Evolutionary conservation across 108 stramenopile genomes (phyloP).

Genomic region (Nitzschia sp.): DNA sequence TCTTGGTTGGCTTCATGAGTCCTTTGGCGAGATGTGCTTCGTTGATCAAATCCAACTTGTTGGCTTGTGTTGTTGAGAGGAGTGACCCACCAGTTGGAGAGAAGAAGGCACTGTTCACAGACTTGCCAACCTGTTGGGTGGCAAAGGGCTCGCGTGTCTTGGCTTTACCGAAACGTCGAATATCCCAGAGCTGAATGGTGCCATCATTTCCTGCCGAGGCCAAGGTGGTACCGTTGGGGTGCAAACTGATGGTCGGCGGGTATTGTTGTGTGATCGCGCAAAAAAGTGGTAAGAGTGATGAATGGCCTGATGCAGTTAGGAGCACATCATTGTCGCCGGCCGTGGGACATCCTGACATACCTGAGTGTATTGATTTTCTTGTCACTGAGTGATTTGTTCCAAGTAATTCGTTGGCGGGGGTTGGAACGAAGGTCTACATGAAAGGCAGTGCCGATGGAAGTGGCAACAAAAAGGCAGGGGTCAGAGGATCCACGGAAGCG

Average conservation of each 20-base stretch:
- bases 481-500: constrained; percentile 22
- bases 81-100: constrained; percentile 64
- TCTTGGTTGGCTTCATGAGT: constrained; percentile 40
- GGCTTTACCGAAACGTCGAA: constrained; percentile 51
- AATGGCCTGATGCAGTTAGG: too few relatives aligned
- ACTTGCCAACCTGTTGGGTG: constrained; percentile 47
- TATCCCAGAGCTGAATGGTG: constrained; percentile 68
- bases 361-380: constrained; percentile 84
- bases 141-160: constrained; percentile 31
- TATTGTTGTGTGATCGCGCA: too few relatives aligned
- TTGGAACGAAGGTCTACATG: constrained; percentile 62
- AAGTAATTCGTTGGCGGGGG: constrained; percentile 52
- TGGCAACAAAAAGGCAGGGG: constrained; percentile 75
- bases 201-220: constrained; percentile 67
- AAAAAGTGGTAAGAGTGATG: too few relatives aligned
- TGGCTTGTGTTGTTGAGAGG: constrained; percentile 60
- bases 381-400: constrained; percentile 56
- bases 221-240: constrained; percentile 70
- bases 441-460: constrained; percentile 66
- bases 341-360: constrained; percentile 34
- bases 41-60: constrained; percentile 63
- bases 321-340: too few relatives aligned
- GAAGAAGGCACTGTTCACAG: constrained; percentile 80
- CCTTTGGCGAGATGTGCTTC: constrained; percentile 46
- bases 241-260: constrained; percentile 43